Percentiles rank a stretch among this genome's conserved stretches.
Evolutionary conservation across 305 asterid genomes (phyloP).

Genomic region (Coffea humblotiana): DNA sequence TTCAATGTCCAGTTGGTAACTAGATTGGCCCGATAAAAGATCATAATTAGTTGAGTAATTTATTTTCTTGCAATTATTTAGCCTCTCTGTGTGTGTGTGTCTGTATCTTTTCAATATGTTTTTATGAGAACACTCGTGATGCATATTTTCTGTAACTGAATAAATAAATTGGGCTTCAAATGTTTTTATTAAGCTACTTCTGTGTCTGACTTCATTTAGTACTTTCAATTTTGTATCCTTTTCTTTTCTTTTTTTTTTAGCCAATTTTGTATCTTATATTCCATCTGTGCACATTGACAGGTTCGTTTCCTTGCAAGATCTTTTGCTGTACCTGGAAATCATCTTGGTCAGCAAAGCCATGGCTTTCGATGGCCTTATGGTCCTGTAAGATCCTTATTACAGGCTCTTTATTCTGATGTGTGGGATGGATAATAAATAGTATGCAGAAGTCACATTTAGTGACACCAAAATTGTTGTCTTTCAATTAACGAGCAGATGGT

Average conservation of each 20-base stretch:
- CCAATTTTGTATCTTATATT: constrained; percentile 9
- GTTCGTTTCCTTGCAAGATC: constrained; percentile 95
- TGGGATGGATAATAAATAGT: background rate
- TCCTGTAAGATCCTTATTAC: constrained; percentile 57
- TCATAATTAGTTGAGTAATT: background rate
- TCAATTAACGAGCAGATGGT: background rate
- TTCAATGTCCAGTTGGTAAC: background rate
- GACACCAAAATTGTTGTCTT: background rate
- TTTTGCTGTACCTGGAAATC: constrained; percentile 94
- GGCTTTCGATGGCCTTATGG: constrained; percentile 99
- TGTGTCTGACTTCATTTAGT: background rate
- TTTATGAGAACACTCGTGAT: background rate
- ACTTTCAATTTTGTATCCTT: background rate
- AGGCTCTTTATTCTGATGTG: constrained; percentile 5
- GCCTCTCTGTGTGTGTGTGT: background rate
- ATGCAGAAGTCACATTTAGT: background rate
- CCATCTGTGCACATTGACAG: constrained; percentile 43
- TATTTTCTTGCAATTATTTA: background rate
- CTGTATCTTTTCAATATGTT: background rate
- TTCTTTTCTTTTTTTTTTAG: no score
- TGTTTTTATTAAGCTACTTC: background rate
- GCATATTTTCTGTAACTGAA: background rate
- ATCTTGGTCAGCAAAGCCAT: constrained; percentile 98
- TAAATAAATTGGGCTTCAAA: background rate
- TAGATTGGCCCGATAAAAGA: background rate